Evolutionary conservation across 371 early-diverging fungal genomes (phyloP), one percentile per base, ranked within the genome.

Genomic region (Zopfochytrium polystomum): DNA sequence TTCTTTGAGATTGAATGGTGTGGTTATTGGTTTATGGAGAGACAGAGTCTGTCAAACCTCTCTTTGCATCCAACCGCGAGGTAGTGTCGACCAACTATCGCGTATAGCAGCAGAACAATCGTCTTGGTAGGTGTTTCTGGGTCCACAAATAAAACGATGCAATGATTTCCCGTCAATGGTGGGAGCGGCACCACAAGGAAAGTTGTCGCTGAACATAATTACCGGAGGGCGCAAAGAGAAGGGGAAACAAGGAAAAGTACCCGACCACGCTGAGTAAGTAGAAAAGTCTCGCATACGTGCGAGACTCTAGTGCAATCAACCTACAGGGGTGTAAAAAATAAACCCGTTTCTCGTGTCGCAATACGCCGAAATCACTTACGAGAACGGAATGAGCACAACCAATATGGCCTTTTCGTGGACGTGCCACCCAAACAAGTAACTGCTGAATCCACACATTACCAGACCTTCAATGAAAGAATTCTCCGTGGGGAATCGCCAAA

Each of bases 391-490:
- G 45, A 91, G 65, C 2, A 91, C 84, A 63, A 95, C 60, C 71
- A 97, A 73, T 13, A 94, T 85, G 0, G 98, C 98, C 74, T 97
- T 97, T 66, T 97, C 98, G 67, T 97, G 98, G 6, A 97, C 98
- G 73, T 97, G 98, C 95, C 95, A 97, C 22, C 96, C 96, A 73
- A 95, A 95, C 65, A 92, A 65, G 72, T 87, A 97, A 27, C 95
- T 90, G 0, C 89, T 83, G 58, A 89, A 92, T 0, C 87, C 92
- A 62, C 91, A 92, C 23, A 92, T 73, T 1, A 86, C 83, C 18
- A 95, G 63, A 0, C 87, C 74, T 20, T 85, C 73, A n/a, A 93
- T 27, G 57, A 96, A 91, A n/a, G 80, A 81, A 7, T 78, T 71
- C 53, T 80, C 77, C 0, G 82, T 85, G 2, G 92, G 91, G 15